Conservation (phyloP, 306 rosid genomes). For the Vicia sativa region DNA sequence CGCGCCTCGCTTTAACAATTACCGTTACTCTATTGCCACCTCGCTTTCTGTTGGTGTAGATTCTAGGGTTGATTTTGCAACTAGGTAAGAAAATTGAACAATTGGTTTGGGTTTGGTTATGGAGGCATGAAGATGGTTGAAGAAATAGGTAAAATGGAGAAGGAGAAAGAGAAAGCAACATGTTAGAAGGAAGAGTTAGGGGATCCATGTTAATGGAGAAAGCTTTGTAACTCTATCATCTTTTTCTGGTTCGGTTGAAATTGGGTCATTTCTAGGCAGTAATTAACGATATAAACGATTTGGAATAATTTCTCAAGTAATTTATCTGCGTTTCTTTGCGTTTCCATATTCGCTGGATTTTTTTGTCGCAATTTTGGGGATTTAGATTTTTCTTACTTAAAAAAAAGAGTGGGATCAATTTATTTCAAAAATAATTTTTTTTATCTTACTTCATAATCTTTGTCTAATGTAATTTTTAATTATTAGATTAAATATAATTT, state of each 20-base stretch:
- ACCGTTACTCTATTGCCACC: slow-evolving; percentile 21
- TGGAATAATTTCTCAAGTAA: not conserved
- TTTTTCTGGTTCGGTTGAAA: not conserved
- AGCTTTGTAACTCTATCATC: slow-evolving; percentile 38
- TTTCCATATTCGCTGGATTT: too few relatives aligned
- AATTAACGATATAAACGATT: not conserved
- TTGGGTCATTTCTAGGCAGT: not conserved
- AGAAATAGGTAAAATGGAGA: slow-evolving; percentile 35
- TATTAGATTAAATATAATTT: too few relatives aligned
- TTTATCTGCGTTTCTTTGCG: too few relatives aligned
- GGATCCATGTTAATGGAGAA: slow-evolving; percentile 58
- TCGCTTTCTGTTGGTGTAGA: slow-evolving; percentile 32
- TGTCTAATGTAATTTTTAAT: too few relatives aligned
- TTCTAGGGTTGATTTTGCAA: slow-evolving; percentile 22
- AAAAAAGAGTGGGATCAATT: too few relatives aligned
- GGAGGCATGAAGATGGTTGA: slow-evolving; percentile 29
- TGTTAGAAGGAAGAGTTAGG: slow-evolving; percentile 42
- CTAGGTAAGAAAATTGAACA: slow-evolving; percentile 43
- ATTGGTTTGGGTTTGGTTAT: slow-evolving; percentile 36
- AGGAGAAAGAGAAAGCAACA: slow-evolving; percentile 25
- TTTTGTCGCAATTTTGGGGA: too few relatives aligned
- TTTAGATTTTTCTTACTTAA: too few relatives aligned
- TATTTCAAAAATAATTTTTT: too few relatives aligned
- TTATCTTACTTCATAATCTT: too few relatives aligned
- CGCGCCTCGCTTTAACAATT: slow-evolving; percentile 48